Percentiles rank a stretch among this genome's conserved stretches.
Evolutionary conservation across 2,329 filamentous ascomycete species (phyloP).

Genomic region (Diplodia seriata): DNA sequence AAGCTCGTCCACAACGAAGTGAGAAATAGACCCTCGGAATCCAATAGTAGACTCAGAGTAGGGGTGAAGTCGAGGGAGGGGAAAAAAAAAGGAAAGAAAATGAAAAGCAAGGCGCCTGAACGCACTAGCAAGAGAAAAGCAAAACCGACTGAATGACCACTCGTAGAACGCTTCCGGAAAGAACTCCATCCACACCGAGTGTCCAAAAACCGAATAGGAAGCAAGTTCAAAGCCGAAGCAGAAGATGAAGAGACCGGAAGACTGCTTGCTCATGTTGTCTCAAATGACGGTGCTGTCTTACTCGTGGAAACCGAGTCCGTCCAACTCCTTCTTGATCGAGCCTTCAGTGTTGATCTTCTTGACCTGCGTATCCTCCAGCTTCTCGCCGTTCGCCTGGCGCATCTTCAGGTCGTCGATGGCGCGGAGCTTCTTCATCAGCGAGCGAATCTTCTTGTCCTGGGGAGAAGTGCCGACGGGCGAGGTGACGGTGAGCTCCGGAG

Average conservation of each 20-base stretch:
- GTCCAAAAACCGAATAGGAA: neutral
- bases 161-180: neutral
- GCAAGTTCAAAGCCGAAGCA: neutral
- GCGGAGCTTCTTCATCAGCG: conserved; percentile 94
- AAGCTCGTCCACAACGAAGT: neutral
- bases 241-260: neutral
- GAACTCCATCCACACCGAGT: neutral
- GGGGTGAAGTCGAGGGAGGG: neutral
- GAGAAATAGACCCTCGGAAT: conserved; percentile 3
- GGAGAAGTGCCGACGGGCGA: conserved; percentile 66
- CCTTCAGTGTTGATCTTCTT: conserved; percentile 96
- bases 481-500: conserved; percentile 61
- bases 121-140: neutral
- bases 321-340: conserved; percentile 82
- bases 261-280: neutral
- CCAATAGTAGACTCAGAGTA: neutral
- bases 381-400: conserved; percentile 91
- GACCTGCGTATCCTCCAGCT: conserved; percentile 96
- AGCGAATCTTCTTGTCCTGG: conserved; percentile 93
- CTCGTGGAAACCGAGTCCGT: conserved; percentile 59
- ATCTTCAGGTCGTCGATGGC: conserved; percentile 99
- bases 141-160: neutral
- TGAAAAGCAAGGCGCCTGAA: neutral
- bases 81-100: neutral
- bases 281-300: conserved; percentile 17